Evolutionary conservation across 306 rosid species (phyloP).

Genomic region (Morella rubra): DNA sequence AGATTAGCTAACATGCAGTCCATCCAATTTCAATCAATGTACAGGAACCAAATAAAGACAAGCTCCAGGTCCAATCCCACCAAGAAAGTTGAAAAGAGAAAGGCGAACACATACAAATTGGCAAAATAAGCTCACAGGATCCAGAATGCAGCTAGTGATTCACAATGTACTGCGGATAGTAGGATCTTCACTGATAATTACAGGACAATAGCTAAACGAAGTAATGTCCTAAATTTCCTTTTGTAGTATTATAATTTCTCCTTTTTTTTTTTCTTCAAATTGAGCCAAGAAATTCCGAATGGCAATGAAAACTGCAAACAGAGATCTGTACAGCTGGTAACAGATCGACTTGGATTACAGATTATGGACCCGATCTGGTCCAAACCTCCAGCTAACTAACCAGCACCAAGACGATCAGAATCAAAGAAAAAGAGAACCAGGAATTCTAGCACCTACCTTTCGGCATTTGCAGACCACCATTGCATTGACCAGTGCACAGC

Average conservation of each 20-base stretch:
- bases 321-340: conserved; percentile 23
- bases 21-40: conserved; percentile 2
- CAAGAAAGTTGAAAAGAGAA: no score
- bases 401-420: conserved; percentile 12
- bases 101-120: no score
- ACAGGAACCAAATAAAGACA: conserved; percentile 6
- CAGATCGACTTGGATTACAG: conserved; percentile 36
- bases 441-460: conserved; percentile 51
- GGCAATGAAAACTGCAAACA: neutral
- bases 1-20: neutral
- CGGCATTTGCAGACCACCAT: conserved; percentile 99
- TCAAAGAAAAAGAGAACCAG: neutral
- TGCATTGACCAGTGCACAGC: conserved; percentile 46
- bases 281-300: neutral
- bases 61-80: neutral
- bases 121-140: no score
- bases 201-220: neutral
- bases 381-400: conserved; percentile 31
- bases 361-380: conserved; percentile 49
- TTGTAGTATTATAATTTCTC: no score
- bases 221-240: neutral
- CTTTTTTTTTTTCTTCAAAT: neutral
- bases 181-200: neutral
- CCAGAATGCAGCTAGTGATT: neutral
- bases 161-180: neutral